Evolutionary conservation across 2,329 filamentous ascomycete species (phyloP).

Genomic region (Reticulascus tulasneorum): DNA sequence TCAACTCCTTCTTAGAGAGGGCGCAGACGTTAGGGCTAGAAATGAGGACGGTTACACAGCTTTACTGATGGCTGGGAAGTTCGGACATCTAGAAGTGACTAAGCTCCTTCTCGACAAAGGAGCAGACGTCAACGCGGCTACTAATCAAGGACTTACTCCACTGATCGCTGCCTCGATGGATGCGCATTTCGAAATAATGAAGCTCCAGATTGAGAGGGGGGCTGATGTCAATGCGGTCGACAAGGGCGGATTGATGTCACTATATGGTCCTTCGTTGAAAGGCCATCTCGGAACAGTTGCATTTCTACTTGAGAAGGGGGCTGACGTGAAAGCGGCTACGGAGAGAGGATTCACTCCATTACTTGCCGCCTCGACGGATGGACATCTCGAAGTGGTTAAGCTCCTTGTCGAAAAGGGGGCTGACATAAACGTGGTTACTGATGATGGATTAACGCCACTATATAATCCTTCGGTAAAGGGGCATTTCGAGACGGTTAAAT

Average conservation of each 20-base stretch:
- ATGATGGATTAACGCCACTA: not conserved
- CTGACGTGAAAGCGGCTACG: too few species aligned
- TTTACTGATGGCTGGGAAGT: too few species aligned
- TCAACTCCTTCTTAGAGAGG: not conserved
- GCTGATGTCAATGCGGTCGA: too few species aligned
- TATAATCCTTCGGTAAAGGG: not conserved
- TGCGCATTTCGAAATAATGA: not conserved
- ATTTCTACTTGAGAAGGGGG: too few species aligned
- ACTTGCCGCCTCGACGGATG: too few species aligned
- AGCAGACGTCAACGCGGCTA: not conserved
- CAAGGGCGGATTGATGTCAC: not conserved
- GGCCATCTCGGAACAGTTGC: not conserved
- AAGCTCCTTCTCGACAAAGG: conserved; percentile 4
- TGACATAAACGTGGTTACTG: not conserved
- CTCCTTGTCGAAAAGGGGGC: not conserved
- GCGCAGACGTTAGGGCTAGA: not conserved
- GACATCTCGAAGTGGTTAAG: not conserved
- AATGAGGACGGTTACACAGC: too few species aligned
- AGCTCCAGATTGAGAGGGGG: not conserved
- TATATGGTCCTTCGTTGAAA: not conserved
- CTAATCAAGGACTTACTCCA: not conserved
- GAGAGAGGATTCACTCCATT: too few species aligned
- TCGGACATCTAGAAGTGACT: conserved; percentile 1
- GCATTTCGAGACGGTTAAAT: not conserved
- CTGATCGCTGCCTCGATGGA: not conserved